Conservation (phyloP, 306 rosid genomes). For the Begonia masoniana region DNA sequence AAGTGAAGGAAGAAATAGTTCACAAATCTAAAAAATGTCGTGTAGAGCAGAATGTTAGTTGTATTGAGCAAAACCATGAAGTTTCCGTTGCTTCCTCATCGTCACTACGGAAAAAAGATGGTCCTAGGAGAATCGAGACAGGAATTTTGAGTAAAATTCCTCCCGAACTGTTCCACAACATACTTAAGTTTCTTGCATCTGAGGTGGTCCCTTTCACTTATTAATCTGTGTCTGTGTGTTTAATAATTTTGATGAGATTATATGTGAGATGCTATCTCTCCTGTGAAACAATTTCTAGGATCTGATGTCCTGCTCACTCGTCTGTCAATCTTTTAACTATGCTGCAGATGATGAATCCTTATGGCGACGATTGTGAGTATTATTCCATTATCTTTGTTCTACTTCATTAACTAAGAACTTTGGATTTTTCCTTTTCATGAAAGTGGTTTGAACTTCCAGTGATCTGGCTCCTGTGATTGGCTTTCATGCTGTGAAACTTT, state of each 20-base stretch:
- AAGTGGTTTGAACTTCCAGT: too few relatives aligned
- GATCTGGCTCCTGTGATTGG: too few relatives aligned
- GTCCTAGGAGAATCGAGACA: slow-evolving; percentile 41
- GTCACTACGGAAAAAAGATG: slow-evolving; percentile 11
- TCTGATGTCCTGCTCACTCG: slow-evolving; percentile 67
- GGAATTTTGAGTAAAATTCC: slow-evolving; percentile 69
- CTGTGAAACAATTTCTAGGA: slow-evolving; percentile 28
- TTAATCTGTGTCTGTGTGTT: too few relatives aligned
- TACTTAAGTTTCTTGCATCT: slow-evolving; percentile 83
- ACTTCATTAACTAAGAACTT: too few relatives aligned
- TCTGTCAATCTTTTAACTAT: slow-evolving; percentile 59
- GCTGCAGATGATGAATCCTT: slow-evolving; percentile 89
- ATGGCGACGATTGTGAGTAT: slow-evolving; percentile 90
- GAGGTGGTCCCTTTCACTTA: slow-evolving; percentile 28
- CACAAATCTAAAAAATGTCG: slow-evolving; percentile 45
- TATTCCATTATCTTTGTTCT: background rate
- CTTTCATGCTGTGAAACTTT: too few relatives aligned
- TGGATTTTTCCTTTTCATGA: too few relatives aligned
- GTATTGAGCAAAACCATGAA: slow-evolving; percentile 9
- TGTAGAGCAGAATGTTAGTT: slow-evolving; percentile 12
- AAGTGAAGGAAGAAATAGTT: slow-evolving; percentile 25
- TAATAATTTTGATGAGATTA: background rate
- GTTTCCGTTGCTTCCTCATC: slow-evolving; percentile 11
- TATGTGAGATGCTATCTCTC: background rate
- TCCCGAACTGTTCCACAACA: slow-evolving; percentile 62